Base-by-base conservation (phyloP, 2,329 filamentous ascomycete genomes). In the Ceratocystis huliohia region DNA sequence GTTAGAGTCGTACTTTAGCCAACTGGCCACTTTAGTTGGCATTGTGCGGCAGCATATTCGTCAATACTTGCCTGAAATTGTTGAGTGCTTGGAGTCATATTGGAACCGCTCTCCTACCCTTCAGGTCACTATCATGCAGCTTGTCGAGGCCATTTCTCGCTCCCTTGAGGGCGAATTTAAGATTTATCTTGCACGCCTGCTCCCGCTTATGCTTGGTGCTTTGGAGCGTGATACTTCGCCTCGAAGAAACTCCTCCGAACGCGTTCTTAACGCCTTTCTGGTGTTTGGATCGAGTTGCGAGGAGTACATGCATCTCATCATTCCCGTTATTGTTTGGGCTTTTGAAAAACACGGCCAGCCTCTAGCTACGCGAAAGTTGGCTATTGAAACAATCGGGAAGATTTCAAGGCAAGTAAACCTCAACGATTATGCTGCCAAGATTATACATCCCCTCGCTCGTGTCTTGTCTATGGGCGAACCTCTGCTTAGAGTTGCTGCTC, bases 281-380 rank as follows among this genome's bases (percentile, higher is more conserved):
- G 89, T 99, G 0, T 99, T 99, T 74, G 95, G 95, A 0, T 88
- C 92, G 0, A 97, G 92, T 72, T 89, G 89, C 10, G 94, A 99
- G 74, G 94, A 99, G 74, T 99, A 99, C 75, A 99, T 99, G 94
- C 94, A 99, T 74, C 81, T 99, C 64, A 97, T 99, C 70, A 90
- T 99, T 64, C 94, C 94, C 0, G 91, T 96, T 45, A 91, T 99
- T 72, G 92, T 99, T 7, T 86, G 88, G 57, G 88, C 96, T 62
- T 97, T 99, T 72, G 93, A 99, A 74, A 95, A 91, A 73, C 84
- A 88, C 41, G 86, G 88, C 10, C 89, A 95, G 69, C 91, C 91
- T 6, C 79, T 84, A 1, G 87, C 87, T 68, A 84, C 96, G 61
- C 84, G 91, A 65, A 95, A 91, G 75, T 86, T 87, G 28, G 93